Evolutionary conservation across 176 grass and related monocot species (phyloP).

Genomic region (Hordeum marinum): DNA sequence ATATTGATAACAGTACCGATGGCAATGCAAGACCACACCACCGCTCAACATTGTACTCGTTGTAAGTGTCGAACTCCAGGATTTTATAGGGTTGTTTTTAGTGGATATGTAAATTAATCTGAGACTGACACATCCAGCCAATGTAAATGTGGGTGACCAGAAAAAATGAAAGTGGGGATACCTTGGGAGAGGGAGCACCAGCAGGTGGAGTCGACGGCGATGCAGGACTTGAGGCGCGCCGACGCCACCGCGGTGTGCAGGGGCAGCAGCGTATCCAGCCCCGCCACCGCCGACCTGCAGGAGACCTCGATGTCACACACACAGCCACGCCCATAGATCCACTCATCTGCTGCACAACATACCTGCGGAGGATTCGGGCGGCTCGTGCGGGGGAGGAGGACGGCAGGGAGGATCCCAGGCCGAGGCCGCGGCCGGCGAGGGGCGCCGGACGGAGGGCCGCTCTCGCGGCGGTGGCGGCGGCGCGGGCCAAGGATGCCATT

Average conservation of each 20-base stretch:
- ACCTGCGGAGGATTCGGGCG: constrained; percentile 39
- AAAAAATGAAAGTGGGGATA: neutral
- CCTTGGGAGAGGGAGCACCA: constrained; percentile 68
- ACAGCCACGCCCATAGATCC: neutral
- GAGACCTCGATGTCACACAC: neutral
- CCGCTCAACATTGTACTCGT: neutral
- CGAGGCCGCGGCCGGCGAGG: neutral
- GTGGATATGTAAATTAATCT: neutral
- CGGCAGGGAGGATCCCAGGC: neutral
- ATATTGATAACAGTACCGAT: too few species aligned
- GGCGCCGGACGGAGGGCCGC: constrained; percentile 3
- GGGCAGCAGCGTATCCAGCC: constrained; percentile 45
- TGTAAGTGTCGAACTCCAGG: neutral
- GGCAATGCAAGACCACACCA: neutral
- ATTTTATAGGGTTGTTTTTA: neutral
- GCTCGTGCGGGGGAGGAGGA: neutral
- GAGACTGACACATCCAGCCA: neutral
- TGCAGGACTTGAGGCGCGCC: constrained; percentile 49
- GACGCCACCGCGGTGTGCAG: constrained; percentile 51
- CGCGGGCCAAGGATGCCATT: constrained; percentile 34
- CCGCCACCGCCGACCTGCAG: constrained; percentile 33
- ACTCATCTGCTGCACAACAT: neutral
- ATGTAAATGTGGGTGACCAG: neutral
- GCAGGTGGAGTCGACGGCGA: constrained; percentile 41
- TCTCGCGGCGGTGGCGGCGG: constrained; percentile 23